phyloP scores from a whole-genome alignment of 2,329 filamentous ascomycete species.

The Colletotrichum graminicola region DNA sequence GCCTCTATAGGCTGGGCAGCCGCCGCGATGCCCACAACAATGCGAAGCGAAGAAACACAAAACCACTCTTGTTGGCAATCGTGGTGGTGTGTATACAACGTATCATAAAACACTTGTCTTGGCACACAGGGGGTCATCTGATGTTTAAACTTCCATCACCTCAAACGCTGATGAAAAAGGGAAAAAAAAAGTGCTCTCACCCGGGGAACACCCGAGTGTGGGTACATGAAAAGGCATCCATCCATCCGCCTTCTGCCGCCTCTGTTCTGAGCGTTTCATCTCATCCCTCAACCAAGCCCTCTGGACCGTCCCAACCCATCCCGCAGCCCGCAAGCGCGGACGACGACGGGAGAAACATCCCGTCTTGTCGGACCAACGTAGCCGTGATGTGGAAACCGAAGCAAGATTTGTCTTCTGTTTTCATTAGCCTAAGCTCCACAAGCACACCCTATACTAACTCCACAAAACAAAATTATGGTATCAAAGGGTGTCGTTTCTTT shows the following conservation, averaged over 20 bases:
- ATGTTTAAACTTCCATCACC: conserved; percentile 41
- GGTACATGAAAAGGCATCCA: not conserved
- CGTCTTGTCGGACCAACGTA: conserved; percentile 32
- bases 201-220: conserved; percentile 12
- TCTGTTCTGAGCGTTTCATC: conserved; percentile 36
- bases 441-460: conserved; percentile 14
- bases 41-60: conserved; percentile 10
- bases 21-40: not conserved
- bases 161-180: conserved; percentile 40
- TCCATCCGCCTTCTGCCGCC: not conserved
- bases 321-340: conserved; percentile 14
- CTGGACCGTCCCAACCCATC: conserved; percentile 33
- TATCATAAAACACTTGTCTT: conserved; percentile 26
- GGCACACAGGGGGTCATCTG: conserved; percentile 35
- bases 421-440: not conserved
- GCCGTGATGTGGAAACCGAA: conserved; percentile 28
- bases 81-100: not conserved
- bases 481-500: conserved; percentile 30
- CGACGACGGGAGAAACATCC: conserved; percentile 36
- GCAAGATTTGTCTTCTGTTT: conserved; percentile 16
- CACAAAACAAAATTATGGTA: conserved; percentile 24
- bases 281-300: conserved; percentile 33
- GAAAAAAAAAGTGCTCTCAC: not conserved
- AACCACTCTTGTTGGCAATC: conserved; percentile 16
- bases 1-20: conserved; percentile 5